Base-by-base conservation (phyloP, 192 early-diverging fungal genomes). In the Borealophlyctis nickersoniae region DNA sequence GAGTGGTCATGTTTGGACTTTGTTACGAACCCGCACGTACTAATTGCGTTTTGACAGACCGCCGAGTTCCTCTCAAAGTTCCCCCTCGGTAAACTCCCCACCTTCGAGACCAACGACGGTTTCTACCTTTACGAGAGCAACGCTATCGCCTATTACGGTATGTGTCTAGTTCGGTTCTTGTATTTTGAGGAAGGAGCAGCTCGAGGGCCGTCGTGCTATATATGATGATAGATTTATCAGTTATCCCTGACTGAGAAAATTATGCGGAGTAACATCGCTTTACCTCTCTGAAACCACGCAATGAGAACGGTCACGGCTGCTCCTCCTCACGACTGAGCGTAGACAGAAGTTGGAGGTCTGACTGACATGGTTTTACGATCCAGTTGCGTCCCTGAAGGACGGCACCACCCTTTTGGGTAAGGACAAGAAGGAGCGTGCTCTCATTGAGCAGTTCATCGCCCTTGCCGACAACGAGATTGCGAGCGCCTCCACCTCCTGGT, bases 121-220 rank as follows among this genome's bases (percentile, higher is more conserved):
- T 81, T 86, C 75, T 66, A 69, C 64, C 62, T 90, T 68, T 84
- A 83, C 66, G 93, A 98, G 82, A 89, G 86, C 61, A 86, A 76
- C 73, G 95, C 93, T 64, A 96, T 98, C 69, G 92, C 92, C 45
- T 90, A 89, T 89, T 95, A 97, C 72, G 78, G 89, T 91, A 67
- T 65, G 60, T 58, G 1, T 33, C 36, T 62, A 5, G 34, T 9
- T 30, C 36, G n/a, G n/a, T n/a, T n/a, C n/a, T n/a, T n/a, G n/a
- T n/a, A n/a, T n/a, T n/a, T n/a, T n/a, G n/a, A n/a, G n/a, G n/a
- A n/a, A n/a, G n/a, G n/a, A n/a, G n/a, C n/a, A n/a, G n/a, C n/a
- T n/a, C n/a, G n/a, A n/a, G n/a, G n/a, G n/a, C n/a, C n/a, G n/a
- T n/a, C n/a, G n/a, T n/a, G n/a, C n/a, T n/a, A n/a, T n/a, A n/a